A percentile compares a stretch with the other conserved stretches of the same genome.
Conservation (phyloP, 306 rosid species). For the Vigna mungo region DNA sequence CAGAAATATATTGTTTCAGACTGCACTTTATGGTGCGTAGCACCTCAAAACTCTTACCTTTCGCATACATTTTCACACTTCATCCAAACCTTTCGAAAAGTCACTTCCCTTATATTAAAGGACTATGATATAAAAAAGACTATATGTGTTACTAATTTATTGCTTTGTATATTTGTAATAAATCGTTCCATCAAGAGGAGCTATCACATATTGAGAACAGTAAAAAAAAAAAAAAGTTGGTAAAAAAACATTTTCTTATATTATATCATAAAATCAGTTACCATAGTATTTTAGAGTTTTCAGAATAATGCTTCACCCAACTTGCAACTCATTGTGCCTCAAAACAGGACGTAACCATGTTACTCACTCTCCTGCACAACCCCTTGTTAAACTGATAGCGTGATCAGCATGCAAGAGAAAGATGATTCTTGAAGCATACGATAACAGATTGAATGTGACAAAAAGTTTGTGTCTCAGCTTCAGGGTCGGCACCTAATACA, state of each 20-base stretch:
- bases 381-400: constrained; percentile 44
- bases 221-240: too few species aligned
- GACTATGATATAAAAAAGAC: too few species aligned
- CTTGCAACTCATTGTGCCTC: constrained; percentile 29
- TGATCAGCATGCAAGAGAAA: constrained; percentile 57
- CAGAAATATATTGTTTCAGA: background rate
- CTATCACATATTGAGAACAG: too few species aligned
- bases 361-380: constrained; percentile 26
- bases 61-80: constrained; percentile 5
- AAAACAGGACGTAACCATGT: constrained; percentile 47
- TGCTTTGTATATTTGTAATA: too few species aligned
- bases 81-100: constrained; percentile 11
- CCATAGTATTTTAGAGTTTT: constrained; percentile 41
- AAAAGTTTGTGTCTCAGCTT: constrained; percentile 25
- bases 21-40: background rate
- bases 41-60: constrained; percentile 14
- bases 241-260: too few species aligned
- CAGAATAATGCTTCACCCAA: background rate
- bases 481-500: constrained; percentile 38
- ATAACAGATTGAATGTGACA: constrained; percentile 35
- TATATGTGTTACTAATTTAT: too few species aligned
- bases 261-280: constrained; percentile 16
- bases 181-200: too few species aligned
- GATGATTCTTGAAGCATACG: constrained; percentile 45
- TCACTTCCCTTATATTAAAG: constrained; percentile 37